Conservation (phyloP, 164 flowering plant genomes). For the Stephania cephalantha region DNA sequence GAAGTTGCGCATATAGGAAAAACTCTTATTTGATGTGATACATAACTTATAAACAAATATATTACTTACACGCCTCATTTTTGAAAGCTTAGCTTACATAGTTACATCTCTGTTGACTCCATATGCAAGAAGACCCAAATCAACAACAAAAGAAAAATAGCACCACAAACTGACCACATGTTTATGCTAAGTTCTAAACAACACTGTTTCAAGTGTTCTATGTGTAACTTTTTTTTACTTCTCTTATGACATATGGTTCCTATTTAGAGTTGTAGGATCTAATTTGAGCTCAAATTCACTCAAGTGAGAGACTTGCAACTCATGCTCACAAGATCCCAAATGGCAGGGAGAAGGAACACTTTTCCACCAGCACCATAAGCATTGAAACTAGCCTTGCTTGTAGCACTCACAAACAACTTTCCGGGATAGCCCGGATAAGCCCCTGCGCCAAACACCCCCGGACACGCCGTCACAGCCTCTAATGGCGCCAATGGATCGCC, state of each 20-base stretch:
- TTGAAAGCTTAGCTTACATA: neutral
- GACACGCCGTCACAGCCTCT: slow-evolving; percentile 37
- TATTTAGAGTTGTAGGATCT: no score
- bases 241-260: no score
- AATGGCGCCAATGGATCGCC: slow-evolving; percentile 28
- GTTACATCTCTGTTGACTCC: neutral
- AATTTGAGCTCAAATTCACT: neutral
- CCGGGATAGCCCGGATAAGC: slow-evolving; percentile 43
- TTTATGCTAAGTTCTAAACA: neutral
- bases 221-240: no score
- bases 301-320: slow-evolving; percentile 21
- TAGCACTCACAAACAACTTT: slow-evolving; percentile 19
- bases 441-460: slow-evolving; percentile 30
- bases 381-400: slow-evolving; percentile 30
- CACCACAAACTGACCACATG: neutral
- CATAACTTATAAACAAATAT: neutral
- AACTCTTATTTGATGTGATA: neutral
- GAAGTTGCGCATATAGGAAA: neutral
- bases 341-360: slow-evolving; percentile 36
- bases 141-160: neutral
- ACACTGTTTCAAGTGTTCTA: neutral
- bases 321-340: slow-evolving; percentile 29
- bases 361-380: slow-evolving; percentile 20
- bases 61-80: neutral
- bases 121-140: no score